Evolutionary conservation across 2,329 filamentous ascomycete genomes (phyloP).

Genomic region (Ophiostoma tasmaniense): DNA sequence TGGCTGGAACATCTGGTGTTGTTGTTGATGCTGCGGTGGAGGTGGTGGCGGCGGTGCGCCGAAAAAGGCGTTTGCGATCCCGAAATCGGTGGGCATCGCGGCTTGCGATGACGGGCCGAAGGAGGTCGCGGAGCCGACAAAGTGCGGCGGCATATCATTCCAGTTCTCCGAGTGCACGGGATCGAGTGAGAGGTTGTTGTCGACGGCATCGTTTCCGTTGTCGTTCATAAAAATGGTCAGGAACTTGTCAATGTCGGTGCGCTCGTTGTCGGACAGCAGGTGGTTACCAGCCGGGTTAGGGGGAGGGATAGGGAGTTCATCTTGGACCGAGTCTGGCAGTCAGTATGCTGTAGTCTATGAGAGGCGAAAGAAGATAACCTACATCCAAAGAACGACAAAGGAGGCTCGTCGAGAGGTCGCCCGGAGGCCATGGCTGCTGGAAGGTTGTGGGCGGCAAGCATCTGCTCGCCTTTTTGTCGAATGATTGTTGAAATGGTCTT

Average conservation of each 20-base stretch:
- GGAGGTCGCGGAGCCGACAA: constrained; percentile 58
- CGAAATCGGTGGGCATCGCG: constrained; percentile 1
- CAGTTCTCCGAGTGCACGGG: constrained; percentile 44
- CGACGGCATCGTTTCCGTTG: constrained; percentile 29
- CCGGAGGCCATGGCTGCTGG: constrained; percentile 50
- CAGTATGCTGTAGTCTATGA: neutral
- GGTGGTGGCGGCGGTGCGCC: neutral
- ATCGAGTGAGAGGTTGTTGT: constrained; percentile 33
- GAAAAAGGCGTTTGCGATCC: constrained; percentile 17
- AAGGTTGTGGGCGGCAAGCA: constrained; percentile 46
- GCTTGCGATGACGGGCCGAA: constrained; percentile 36
- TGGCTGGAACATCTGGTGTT: neutral
- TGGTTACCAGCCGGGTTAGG: constrained; percentile 57
- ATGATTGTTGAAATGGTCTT: neutral
- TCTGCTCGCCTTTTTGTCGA: constrained; percentile 28
- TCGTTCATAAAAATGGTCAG: constrained; percentile 43
- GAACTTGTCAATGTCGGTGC: constrained; percentile 48
- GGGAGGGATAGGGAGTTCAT: constrained; percentile 37
- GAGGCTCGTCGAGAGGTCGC: constrained; percentile 41
- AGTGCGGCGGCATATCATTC: constrained; percentile 53
- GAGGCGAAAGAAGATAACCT: constrained; percentile 27
- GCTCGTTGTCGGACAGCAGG: constrained; percentile 55
- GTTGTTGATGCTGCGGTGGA: constrained; percentile 15
- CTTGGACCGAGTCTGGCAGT: constrained; percentile 39
- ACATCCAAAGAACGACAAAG: constrained; percentile 56